These are phyloP conservation scores for Cucumis sativus DNA, from an alignment of 306 rosid species.

Conservation along the genomic window Cucumber_9930_V3 NC_026661.2:22304501-22305000, in stretches of 20 bases:
- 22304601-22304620: constrained; percentile 6
- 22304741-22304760: neutral
- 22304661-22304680: neutral
- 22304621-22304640: constrained; percentile 10
- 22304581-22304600: constrained; percentile 14
- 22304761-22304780: neutral
- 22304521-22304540: constrained; percentile 15
- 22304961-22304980: neutral
- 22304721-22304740: neutral
- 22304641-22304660: neutral
- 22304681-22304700: neutral
- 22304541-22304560: constrained; percentile 30
- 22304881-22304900: neutral
- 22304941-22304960: neutral
- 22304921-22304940: neutral
- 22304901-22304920: neutral
- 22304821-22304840: neutral
- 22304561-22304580: constrained; percentile 12
- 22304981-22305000: neutral
- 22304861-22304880: neutral
- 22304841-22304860: constrained; percentile 8
- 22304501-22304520: constrained; percentile 12
- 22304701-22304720: neutral
- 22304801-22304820: neutral
- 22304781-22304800: neutral